A percentile compares a stretch with the other conserved stretches of the same genome.
Evolutionary conservation across 73 alveolate genomes (phyloP).

Genomic region (Urostyla sp.): DNA sequence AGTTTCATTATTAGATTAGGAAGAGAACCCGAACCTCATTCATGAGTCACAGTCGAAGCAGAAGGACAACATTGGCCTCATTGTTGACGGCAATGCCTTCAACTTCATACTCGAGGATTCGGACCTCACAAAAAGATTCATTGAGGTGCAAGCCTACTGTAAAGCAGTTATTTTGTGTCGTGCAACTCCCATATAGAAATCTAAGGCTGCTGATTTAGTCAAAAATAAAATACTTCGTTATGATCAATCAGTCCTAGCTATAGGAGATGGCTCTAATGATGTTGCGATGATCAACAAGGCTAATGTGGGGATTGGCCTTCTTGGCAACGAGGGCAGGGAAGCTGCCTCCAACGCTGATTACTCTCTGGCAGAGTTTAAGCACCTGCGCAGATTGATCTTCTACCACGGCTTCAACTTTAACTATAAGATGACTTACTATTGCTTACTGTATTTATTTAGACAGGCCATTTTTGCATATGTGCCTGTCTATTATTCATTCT

Average conservation of each 20-base stretch:
- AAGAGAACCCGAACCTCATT: background rate
- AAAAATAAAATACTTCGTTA: slow-evolving; percentile 64
- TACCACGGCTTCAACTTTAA: slow-evolving; percentile 78
- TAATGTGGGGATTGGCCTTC: slow-evolving; percentile 55
- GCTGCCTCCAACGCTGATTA: slow-evolving; percentile 79
- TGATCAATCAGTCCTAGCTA: slow-evolving; percentile 26
- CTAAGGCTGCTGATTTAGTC: slow-evolving; percentile 86
- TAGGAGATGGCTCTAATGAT: slow-evolving; percentile 68
- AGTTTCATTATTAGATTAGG: background rate
- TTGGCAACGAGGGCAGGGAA: slow-evolving; percentile 67
- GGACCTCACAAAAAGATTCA: slow-evolving; percentile 61
- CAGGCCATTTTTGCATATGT: slow-evolving; percentile 70
- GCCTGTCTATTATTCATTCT: slow-evolving; percentile 69
- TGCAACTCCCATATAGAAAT: slow-evolving; percentile 92
- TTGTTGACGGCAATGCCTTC: slow-evolving; percentile 72
- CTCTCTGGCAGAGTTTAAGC: slow-evolving; percentile 66
- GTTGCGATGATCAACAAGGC: slow-evolving; percentile 57
- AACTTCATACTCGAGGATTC: slow-evolving; percentile 58
- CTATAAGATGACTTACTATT: slow-evolving; percentile 75
- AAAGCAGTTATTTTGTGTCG: slow-evolving; percentile 89
- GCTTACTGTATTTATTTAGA: slow-evolving; percentile 72
- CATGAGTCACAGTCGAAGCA: background rate
- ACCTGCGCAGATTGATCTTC: slow-evolving; percentile 65
- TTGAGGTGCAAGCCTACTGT: slow-evolving; percentile 48
- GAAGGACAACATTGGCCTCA: slow-evolving; percentile 59